Evolutionary conservation across 1,139 yeast genomes (phyloP).

Genomic region (Hanseniaspora sp.): DNA sequence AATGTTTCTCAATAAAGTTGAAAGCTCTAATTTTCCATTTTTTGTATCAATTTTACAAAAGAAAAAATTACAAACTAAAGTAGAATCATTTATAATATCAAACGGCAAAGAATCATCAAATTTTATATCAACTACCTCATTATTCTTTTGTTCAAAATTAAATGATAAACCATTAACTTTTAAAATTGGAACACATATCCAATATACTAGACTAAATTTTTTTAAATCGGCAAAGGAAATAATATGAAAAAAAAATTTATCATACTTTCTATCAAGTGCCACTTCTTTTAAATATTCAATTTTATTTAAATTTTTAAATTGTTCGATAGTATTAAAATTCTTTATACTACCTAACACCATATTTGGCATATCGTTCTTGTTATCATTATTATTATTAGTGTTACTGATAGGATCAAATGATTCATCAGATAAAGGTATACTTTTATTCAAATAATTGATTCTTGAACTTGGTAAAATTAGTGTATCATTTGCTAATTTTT

Average conservation of each 20-base stretch:
- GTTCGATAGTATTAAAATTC: constrained; percentile 76
- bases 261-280: constrained; percentile 21
- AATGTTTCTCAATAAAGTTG: not conserved
- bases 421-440: constrained; percentile 32
- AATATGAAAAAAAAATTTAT: constrained; percentile 37
- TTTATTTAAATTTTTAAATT: constrained; percentile 62
- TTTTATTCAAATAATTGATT: constrained; percentile 29
- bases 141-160: not conserved
- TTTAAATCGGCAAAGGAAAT: constrained; percentile 78
- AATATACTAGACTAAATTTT: constrained; percentile 74
- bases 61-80: not conserved
- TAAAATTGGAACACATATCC: constrained; percentile 74
- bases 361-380: not conserved
- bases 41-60: not conserved
- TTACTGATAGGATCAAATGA: constrained; percentile 28
- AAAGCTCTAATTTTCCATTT: not conserved
- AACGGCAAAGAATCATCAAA: not conserved
- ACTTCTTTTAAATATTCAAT: constrained; percentile 36
- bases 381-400: too few relatives aligned
- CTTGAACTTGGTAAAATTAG: constrained; percentile 35
- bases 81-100: not conserved
- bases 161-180: constrained; percentile 33
- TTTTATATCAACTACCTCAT: not conserved
- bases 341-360: constrained; percentile 22
- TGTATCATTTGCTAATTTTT: constrained; percentile 38